Evolutionary conservation across 768 basidiomycete genomes (phyloP).

Genomic region (Tulasnella sp.): DNA sequence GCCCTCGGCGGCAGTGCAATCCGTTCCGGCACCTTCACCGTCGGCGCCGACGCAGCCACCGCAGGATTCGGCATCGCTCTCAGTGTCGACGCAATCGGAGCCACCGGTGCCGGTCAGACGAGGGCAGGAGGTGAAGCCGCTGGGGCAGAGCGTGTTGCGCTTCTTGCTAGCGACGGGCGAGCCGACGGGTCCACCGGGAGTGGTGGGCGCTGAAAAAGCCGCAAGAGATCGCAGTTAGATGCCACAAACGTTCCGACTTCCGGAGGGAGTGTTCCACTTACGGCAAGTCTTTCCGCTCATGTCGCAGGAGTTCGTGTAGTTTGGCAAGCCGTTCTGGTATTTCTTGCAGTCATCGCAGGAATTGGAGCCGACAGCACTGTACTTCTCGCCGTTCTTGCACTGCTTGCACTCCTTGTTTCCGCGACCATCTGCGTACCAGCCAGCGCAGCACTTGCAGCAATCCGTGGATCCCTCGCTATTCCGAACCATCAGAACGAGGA

Average conservation of each 20-base stretch:
- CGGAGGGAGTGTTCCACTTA: background rate
- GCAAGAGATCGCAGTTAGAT: background rate
- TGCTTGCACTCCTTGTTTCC: background rate
- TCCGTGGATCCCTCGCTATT: background rate
- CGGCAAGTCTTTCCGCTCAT: background rate
- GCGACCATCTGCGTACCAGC: background rate
- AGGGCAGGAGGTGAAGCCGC: constrained; percentile 10
- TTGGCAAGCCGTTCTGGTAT: too few species aligned
- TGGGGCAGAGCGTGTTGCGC: background rate
- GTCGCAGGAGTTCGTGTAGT: too few species aligned
- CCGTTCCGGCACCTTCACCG: constrained; percentile 42
- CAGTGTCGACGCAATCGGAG: constrained; percentile 30
- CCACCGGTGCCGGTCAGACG: constrained; percentile 11
- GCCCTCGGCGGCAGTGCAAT: constrained; percentile 52
- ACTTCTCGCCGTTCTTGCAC: background rate
- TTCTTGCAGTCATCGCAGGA: background rate
- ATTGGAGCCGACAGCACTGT: background rate
- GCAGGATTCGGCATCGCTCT: constrained; percentile 24
- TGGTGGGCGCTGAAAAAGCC: background rate
- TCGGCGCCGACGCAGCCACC: constrained; percentile 25
- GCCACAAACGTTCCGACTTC: background rate
- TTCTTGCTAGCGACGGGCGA: background rate
- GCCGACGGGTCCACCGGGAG: background rate
- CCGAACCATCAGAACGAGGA: background rate
- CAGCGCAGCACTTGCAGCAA: background rate